Conservation (phyloP, 2,329 filamentous ascomycete genomes). For the Simplicillium sp. region DNA sequence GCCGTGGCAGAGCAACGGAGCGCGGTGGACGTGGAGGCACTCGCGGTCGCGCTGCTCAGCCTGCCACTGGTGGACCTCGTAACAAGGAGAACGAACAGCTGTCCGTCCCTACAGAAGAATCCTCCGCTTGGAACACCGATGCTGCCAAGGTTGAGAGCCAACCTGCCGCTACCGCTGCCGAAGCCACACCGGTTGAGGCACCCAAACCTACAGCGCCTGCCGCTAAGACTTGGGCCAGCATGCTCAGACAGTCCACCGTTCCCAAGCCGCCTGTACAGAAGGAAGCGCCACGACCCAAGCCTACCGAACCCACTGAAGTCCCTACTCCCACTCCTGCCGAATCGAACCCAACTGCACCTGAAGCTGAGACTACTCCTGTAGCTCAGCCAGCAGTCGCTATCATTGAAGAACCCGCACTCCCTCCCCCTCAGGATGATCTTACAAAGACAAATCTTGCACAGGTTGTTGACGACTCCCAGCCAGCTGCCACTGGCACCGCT, state of each 20-base stretch:
- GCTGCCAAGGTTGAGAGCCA: conserved; percentile 20
- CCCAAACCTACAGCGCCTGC: conserved; percentile 28
- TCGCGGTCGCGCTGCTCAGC: conserved; percentile 52
- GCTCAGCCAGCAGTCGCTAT: conserved; percentile 24
- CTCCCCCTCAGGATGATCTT: conserved; percentile 70
- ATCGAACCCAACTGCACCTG: conserved; percentile 19
- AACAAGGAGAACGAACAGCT: conserved; percentile 44
- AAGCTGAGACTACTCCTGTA: conserved; percentile 23
- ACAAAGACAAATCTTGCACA: conserved; percentile 91
- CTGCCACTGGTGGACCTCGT: conserved; percentile 51
- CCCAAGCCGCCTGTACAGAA: conserved; percentile 49
- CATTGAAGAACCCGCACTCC: conserved; percentile 45
- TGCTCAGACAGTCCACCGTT: conserved; percentile 53
- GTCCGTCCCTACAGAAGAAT: conserved; percentile 63
- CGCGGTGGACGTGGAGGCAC: conserved; percentile 49
- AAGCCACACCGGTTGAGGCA: conserved; percentile 24
- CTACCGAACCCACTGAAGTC: conserved; percentile 19
- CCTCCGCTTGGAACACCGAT: conserved; percentile 35
- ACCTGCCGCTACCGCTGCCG: conserved; percentile 18
- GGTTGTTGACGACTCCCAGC: conserved; percentile 71
- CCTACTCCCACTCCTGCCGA: conserved; percentile 15
- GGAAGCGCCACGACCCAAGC: conserved; percentile 35
- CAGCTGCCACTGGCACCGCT: conserved; percentile 69
- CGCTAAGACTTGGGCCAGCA: conserved; percentile 64
- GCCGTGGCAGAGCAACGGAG: conserved; percentile 53